Conservation (phyloP, 1,284 basidiomycete genomes). For the Melampsora medusae region DNA sequence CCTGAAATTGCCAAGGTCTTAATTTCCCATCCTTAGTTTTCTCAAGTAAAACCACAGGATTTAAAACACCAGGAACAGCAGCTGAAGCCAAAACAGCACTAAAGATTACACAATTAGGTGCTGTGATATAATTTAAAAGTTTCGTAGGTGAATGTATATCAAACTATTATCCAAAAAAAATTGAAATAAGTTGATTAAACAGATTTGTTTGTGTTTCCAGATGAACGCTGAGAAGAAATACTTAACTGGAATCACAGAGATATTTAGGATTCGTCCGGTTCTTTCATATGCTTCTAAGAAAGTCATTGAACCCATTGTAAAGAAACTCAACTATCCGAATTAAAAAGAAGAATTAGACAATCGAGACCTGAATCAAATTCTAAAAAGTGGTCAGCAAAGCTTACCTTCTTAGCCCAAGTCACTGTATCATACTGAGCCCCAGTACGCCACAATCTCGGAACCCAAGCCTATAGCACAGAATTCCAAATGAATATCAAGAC, state of each 20-base stretch:
- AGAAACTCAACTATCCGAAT: conserved; percentile 65
- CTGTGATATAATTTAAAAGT: conserved; percentile 89
- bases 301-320: conserved; percentile 88
- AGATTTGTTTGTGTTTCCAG: too few relatives aligned
- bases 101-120: conserved; percentile 75
- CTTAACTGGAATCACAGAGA: conserved; percentile 85
- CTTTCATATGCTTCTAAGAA: conserved; percentile 91
- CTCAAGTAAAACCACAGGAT: conserved; percentile 68
- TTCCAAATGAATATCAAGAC: not conserved
- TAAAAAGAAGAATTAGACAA: conserved; percentile 52
- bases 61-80: conserved; percentile 78
- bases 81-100: conserved; percentile 70
- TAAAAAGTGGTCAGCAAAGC: not conserved
- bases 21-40: conserved; percentile 79
- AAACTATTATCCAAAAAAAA: conserved; percentile 39
- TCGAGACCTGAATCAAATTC: not conserved
- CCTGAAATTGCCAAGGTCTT: conserved; percentile 62
- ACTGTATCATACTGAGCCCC: conserved; percentile 92
- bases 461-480: conserved; percentile 71
- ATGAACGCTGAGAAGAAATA: too few relatives aligned
- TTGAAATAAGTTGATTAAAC: conserved; percentile 24
- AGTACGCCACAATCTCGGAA: conserved; percentile 74
- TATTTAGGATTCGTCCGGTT: conserved; percentile 85
- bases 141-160: conserved; percentile 70
- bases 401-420: conserved; percentile 83